These are phyloP conservation scores for Trametes pubescens DNA, from an alignment of 1,284 basidiomycete species.

Conservation along the genomic window DNA sequence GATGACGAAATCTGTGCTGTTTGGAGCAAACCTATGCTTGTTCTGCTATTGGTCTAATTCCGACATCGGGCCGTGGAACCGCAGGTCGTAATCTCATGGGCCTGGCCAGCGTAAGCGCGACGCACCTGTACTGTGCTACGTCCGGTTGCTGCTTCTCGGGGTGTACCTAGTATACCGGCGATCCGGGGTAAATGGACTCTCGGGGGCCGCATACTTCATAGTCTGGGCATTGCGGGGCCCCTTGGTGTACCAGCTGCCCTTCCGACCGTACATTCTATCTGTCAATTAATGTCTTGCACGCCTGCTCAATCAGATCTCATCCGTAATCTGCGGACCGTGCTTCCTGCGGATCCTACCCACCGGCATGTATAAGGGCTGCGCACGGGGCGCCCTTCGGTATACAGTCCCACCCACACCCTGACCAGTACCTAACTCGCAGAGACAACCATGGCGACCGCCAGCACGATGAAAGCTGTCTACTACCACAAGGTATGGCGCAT, in stretches of 20 bases:
- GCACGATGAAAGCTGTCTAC: constrained; percentile 62
- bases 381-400: background rate
- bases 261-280: constrained; percentile 1
- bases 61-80: too few relatives aligned
- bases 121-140: too few relatives aligned
- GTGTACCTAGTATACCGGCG: too few relatives aligned
- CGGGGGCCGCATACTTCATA: too few relatives aligned
- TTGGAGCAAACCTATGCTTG: too few relatives aligned
- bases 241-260: background rate
- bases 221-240: too few relatives aligned
- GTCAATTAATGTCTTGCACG: constrained; percentile 1
- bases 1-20: too few relatives aligned
- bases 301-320: constrained; percentile 6
- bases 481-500: constrained; percentile 51
- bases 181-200: too few relatives aligned
- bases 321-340: constrained; percentile 11
- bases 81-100: too few relatives aligned
- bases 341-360: background rate
- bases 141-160: too few relatives aligned
- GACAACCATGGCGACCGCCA: constrained; percentile 1
- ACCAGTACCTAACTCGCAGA: background rate
- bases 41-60: too few relatives aligned
- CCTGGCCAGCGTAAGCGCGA: too few relatives aligned
- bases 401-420: background rate
- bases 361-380: constrained; percentile 6